Conservation (phyloP, 1,284 basidiomycete species). For the Trichosporon inkin region DNA sequence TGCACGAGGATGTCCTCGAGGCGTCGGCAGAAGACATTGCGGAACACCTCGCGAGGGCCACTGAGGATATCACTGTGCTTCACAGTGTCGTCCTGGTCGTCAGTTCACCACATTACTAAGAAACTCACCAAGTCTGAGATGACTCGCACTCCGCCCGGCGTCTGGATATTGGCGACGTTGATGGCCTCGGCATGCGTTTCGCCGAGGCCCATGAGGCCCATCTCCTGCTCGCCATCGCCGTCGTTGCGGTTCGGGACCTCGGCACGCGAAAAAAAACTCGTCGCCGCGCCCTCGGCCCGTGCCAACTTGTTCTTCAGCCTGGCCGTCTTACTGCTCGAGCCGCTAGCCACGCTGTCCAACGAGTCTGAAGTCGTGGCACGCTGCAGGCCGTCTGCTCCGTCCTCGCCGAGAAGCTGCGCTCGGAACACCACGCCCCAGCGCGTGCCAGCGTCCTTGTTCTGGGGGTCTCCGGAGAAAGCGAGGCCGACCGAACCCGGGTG, state of each 20-base stretch:
- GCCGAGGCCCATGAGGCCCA: constrained; percentile 28
- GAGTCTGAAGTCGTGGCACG: constrained; percentile 6
- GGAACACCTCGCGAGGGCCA: constrained; percentile 69
- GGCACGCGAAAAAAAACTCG: constrained; percentile 13
- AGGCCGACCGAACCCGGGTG: constrained; percentile 60
- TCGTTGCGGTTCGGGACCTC: constrained; percentile 22
- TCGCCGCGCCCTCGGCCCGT: constrained; percentile 7
- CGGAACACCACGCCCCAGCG: constrained; percentile 27
- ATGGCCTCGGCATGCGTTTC: constrained; percentile 21
- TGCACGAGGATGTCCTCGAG: constrained; percentile 71
- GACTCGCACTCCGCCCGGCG: constrained; percentile 57
- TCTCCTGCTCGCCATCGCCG: constrained; percentile 21
- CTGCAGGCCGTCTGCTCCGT: constrained; percentile 9
- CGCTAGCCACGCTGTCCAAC: background rate
- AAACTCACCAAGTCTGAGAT: constrained; percentile 70
- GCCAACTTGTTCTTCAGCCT: background rate
- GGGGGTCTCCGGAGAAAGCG: constrained; percentile 56
- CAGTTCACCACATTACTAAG: background rate
- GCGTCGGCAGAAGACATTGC: constrained; percentile 55
- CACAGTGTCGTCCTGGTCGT: constrained; percentile 72
- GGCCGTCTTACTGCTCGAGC: background rate
- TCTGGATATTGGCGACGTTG: constrained; percentile 26
- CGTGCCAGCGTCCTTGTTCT: constrained; percentile 47
- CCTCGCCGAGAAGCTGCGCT: constrained; percentile 24
- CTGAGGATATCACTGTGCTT: constrained; percentile 69